Base-by-base conservation (phyloP, 352 stramenopile genomes). In the Plasmopara viticola region DNA sequence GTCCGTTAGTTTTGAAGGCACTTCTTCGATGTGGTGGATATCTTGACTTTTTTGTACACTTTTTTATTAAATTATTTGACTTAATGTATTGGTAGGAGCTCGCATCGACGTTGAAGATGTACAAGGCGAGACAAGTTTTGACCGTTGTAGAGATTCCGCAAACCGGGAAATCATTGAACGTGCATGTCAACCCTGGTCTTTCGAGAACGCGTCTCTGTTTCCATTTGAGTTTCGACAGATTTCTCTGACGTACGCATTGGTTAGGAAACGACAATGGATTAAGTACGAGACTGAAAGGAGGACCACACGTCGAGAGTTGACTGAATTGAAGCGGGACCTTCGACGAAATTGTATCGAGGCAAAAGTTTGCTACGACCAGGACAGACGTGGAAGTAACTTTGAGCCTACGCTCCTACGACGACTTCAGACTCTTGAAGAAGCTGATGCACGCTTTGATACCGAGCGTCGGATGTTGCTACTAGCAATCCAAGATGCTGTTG, bases 21-120 rank as follows among this genome's bases (percentile, higher is more conserved):
- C 56, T 89, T 6, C 64, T 89, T 48, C 78, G 78, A 44, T 72
- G 72, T 44, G 78, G 78, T 89, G n/a, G 9, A 28, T 14, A 7
- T 35, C 7, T 13, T 5, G 12, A 39, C 17, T 12, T 12, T 35
- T 12, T 35, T 4, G 31, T 5, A 2, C 2, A 8, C 31, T 12
- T 35, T 35, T 35, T 35, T 14, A 38, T 30, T 12, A n/a, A n/a
- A 15, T 45, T 10, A 56, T 31, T 14, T 41, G 2, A 38, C 18
- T n/a, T 58, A 12, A 35, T 29, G 2, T 53, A 17, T 15, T 34
- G 3, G 0, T 31, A 87, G 76, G 73, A 10, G 74, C 77, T 44
- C 58, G 44, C 8, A 55, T 87, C 31, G 39, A 77, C 17, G 42
- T 70, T 10, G 48, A 60, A 17, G 77, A 87, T 39, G 53, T 48